Evolutionary conservation across 2,329 filamentous ascomycete genomes (phyloP).

Genomic region (Cryphonectria parasitica): DNA sequence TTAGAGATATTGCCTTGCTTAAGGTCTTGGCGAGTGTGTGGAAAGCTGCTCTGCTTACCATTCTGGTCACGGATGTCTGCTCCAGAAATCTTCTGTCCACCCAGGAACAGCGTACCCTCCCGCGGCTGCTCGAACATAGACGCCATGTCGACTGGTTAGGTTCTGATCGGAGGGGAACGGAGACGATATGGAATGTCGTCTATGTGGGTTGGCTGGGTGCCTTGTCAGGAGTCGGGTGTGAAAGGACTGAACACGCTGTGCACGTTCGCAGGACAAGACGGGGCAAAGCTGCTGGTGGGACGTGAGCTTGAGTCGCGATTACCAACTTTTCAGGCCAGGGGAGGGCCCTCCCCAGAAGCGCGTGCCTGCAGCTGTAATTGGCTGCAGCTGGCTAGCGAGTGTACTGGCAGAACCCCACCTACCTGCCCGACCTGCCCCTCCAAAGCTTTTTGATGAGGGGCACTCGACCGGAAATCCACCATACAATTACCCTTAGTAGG

Average conservation of each 20-base stretch:
- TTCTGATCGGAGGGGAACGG: background rate
- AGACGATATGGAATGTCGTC: background rate
- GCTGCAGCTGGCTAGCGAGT: slow-evolving; percentile 8
- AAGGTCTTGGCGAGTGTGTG: slow-evolving; percentile 1
- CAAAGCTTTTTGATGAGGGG: slow-evolving; percentile 14
- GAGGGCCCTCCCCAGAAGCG: slow-evolving; percentile 11
- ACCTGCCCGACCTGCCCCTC: slow-evolving; percentile 11
- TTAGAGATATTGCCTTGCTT: slow-evolving; percentile 30
- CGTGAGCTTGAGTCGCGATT: slow-evolving; percentile 3
- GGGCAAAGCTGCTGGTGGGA: slow-evolving; percentile 13
- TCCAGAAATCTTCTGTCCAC: slow-evolving; percentile 96
- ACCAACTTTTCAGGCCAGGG: slow-evolving; percentile 23
- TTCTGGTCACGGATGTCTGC: slow-evolving; percentile 97
- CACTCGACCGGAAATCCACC: slow-evolving; percentile 6
- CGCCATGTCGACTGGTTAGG: slow-evolving; percentile 64
- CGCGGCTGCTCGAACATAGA: slow-evolving; percentile 95
- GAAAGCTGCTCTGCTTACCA: slow-evolving; percentile 52
- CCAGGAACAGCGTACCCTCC: slow-evolving; percentile 95
- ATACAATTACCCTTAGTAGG: slow-evolving; percentile 1
- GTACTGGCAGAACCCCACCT: slow-evolving; percentile 12
- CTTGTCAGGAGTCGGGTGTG: slow-evolving; percentile 1
- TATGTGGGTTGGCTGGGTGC: background rate
- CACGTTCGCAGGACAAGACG: slow-evolving; percentile 2
- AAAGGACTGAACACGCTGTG: slow-evolving; percentile 12
- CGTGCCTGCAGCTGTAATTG: slow-evolving; percentile 10